Evolutionary conservation across 2,329 filamentous ascomycete genomes (phyloP).

Genomic region (Didymella exigua): DNA sequence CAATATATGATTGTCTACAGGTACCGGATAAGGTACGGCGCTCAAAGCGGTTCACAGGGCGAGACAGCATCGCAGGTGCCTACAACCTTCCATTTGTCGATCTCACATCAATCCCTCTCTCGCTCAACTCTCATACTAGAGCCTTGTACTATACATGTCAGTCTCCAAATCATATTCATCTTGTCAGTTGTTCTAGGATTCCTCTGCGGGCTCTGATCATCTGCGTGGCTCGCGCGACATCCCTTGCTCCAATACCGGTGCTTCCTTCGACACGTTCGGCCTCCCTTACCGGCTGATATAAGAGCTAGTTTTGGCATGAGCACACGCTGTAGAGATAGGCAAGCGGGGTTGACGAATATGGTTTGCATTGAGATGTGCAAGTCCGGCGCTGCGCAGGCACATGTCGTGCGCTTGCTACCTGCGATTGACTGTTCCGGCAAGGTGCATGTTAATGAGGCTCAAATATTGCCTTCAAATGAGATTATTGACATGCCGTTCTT

Average conservation of each 20-base stretch:
- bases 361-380: neutral
- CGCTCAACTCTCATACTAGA: no score
- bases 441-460: neutral
- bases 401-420: neutral
- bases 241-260: neutral
- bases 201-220: no score
- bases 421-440: neutral
- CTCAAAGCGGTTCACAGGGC: no score
- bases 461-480: neutral
- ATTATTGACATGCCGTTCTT: neutral
- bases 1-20: no score
- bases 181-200: no score
- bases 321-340: neutral
- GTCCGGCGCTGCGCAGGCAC: neutral
- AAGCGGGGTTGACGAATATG: neutral
- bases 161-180: no score
- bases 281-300: neutral
- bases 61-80: no score
- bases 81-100: no score
- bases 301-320: neutral
- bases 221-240: neutral
- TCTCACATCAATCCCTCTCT: no score
- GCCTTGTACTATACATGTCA: no score
- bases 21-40: no score
- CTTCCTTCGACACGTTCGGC: slow-evolving; percentile 5